These are phyloP conservation scores for Alternaria sp. DNA, from an alignment of 2,329 filamentous ascomycete genomes.

Conservation along the genomic window DNA sequence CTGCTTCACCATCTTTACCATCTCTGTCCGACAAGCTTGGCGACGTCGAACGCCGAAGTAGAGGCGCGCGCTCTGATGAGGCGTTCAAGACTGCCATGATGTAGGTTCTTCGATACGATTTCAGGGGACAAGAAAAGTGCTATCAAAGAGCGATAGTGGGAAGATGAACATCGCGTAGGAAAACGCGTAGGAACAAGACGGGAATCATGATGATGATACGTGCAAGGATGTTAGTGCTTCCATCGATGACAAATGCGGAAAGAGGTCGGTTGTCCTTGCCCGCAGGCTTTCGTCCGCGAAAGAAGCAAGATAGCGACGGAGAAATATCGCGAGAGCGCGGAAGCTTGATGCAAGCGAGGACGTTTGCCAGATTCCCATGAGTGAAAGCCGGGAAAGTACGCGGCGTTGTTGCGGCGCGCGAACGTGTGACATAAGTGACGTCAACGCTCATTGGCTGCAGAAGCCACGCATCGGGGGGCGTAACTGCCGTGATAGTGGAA, in stretches of 20 bases:
- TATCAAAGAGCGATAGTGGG: background rate
- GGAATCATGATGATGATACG: conserved; percentile 19
- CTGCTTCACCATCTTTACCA: conserved; percentile 26
- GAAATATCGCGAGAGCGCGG: background rate
- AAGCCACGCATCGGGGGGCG: conserved; percentile 22
- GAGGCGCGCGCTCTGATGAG: conserved; percentile 36
- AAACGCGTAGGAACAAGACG: conserved; percentile 3
- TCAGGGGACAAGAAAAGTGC: background rate
- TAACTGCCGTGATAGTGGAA: conserved; percentile 34
- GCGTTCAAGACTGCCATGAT: conserved; percentile 23
- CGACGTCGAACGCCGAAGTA: conserved; percentile 35
- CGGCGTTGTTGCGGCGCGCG: conserved; percentile 10
- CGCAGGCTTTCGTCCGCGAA: conserved; percentile 25
- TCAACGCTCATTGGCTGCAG: conserved; percentile 43
- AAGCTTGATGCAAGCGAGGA: background rate
- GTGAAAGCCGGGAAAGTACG: background rate
- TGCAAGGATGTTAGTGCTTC: conserved; percentile 16
- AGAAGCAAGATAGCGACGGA: background rate
- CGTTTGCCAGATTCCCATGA: background rate
- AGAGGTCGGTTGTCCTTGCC: conserved; percentile 8
- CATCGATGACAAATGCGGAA: conserved; percentile 35
- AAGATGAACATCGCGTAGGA: conserved; percentile 1
- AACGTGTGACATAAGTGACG: conserved; percentile 28
- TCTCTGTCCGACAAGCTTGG: conserved; percentile 28
- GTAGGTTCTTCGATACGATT: background rate